Base-by-base conservation (phyloP, 306 rosid species). In the Castanea crenata region DNA sequence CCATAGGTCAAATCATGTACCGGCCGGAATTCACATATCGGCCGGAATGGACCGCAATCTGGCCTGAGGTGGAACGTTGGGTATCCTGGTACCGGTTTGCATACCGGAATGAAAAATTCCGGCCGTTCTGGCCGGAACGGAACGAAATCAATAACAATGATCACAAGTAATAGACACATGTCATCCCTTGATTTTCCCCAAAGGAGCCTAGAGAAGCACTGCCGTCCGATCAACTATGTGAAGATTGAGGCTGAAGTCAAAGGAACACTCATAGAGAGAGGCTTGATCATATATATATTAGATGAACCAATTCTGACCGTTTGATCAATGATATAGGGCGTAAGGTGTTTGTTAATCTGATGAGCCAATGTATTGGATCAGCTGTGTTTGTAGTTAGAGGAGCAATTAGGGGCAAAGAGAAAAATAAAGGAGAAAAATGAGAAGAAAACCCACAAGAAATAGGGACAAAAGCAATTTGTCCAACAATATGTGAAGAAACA, bases 241-340 rank as follows among this genome's bases (percentile, higher is more conserved):
- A 78, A 91, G 55, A 80, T 83, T 86, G 94, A 90, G 83, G 83
- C 89, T 0, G 89, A 88, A 74, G 80, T 79, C 41, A 92, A 92
- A 84, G 99, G 99, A 61, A 88, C 92, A 0, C 75, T 92, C 13
- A 81, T 95, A 0, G 92, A 92, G 92, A 92, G 74, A 86, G 98
- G 82, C 91, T 92, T 29, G 84, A 83, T 6, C 90, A 69, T 1
- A 78, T 91, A 3, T 7, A 6, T 38, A 35, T 10, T 34, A 75
- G 52, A 72, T 35, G 55, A 54, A 1, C 13, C 21, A 4, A 41
- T 57, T 6, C 21, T 74, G 5, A 8, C 27, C 69, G 8, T 54
- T 25, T 1, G 74, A 71, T 81, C 2, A 10, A 54, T 52, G 34
- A 6, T 38, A 38, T 7, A 2, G 15, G 4, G 63, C 3, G 0